phyloP scores from a whole-genome alignment of 768 basidiomycete species.

The Xerocomellus chrysenteron region DNA sequence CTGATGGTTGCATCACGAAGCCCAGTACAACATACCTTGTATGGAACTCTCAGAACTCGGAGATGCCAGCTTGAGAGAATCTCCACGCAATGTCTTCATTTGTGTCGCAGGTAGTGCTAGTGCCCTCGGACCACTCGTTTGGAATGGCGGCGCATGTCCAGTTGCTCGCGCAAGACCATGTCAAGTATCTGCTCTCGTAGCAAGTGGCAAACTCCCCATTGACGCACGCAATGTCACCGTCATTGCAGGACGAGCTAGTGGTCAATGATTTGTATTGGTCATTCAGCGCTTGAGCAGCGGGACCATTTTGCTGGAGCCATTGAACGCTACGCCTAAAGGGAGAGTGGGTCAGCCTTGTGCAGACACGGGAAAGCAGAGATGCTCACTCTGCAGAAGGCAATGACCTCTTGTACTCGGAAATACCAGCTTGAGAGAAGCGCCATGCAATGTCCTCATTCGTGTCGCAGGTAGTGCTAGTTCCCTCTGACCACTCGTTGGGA shows the following conservation, averaged over 20 bases:
- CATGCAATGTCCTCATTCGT: slow-evolving; percentile 9
- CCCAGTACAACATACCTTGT: not conserved
- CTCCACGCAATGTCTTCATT: slow-evolving; percentile 17
- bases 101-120: slow-evolving; percentile 20
- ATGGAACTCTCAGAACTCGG: slow-evolving; percentile 8
- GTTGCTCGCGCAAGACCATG: slow-evolving; percentile 9
- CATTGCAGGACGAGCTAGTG: slow-evolving; percentile 16
- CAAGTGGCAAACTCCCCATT: slow-evolving; percentile 19
- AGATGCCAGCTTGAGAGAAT: slow-evolving; percentile 20
- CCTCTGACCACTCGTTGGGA: slow-evolving; percentile 23
- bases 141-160: slow-evolving; percentile 26
- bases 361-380: not conserved
- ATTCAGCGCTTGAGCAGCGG: slow-evolving; percentile 25
- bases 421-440: slow-evolving; percentile 9
- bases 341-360: not conserved
- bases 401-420: slow-evolving; percentile 16
- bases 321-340: slow-evolving; percentile 10
- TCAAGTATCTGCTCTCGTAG: slow-evolving; percentile 11
- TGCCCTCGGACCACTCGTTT: slow-evolving; percentile 16
- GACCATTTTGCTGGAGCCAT: slow-evolving; percentile 25
- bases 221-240: slow-evolving; percentile 21
- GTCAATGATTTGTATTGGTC: slow-evolving; percentile 19
- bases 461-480: slow-evolving; percentile 22
- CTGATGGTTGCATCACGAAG: not conserved
- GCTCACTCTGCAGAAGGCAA: not conserved